phyloP scores from a whole-genome alignment of 441 rosid genomes.

The Aleurites moluccanus region DNA sequence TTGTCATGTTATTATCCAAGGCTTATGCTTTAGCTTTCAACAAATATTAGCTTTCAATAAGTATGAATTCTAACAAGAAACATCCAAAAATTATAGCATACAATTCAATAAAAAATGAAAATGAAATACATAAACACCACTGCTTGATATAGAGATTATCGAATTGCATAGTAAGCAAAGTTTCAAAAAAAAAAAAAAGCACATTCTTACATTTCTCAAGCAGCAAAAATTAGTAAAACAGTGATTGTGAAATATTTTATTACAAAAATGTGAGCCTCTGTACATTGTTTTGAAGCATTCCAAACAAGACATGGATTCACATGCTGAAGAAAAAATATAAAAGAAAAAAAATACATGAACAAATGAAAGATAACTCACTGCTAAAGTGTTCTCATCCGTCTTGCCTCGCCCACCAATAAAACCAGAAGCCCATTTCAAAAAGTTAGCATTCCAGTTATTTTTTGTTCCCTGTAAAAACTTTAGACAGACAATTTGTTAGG shows the following conservation, averaged over 20 bases:
- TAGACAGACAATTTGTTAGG: constrained; percentile 19
- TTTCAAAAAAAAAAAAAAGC: neutral
- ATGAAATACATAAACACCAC: neutral
- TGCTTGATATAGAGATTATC: neutral
- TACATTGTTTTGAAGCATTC: neutral
- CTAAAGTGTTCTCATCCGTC: constrained; percentile 37
- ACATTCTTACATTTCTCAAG: neutral
- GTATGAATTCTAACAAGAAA: neutral
- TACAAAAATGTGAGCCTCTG: constrained; percentile 6
- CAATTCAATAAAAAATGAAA: neutral
- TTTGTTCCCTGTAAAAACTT: constrained; percentile 44
- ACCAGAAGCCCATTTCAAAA: constrained; percentile 95
- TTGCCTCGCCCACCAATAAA: constrained; percentile 71
- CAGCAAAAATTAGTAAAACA: neutral
- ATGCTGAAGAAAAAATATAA: neutral
- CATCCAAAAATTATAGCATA: neutral
- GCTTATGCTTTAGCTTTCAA: neutral
- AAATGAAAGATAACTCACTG: constrained; percentile 39
- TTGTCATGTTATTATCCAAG: neutral
- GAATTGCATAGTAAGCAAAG: neutral
- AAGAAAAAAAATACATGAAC: neutral
- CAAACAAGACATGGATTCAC: neutral
- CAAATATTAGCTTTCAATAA: no score
- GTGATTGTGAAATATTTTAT: neutral
- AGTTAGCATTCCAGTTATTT: constrained; percentile 80